Evolutionary conservation across 2,329 filamentous ascomycete genomes (phyloP).

Genomic region (Pseudocercospora vitis): DNA sequence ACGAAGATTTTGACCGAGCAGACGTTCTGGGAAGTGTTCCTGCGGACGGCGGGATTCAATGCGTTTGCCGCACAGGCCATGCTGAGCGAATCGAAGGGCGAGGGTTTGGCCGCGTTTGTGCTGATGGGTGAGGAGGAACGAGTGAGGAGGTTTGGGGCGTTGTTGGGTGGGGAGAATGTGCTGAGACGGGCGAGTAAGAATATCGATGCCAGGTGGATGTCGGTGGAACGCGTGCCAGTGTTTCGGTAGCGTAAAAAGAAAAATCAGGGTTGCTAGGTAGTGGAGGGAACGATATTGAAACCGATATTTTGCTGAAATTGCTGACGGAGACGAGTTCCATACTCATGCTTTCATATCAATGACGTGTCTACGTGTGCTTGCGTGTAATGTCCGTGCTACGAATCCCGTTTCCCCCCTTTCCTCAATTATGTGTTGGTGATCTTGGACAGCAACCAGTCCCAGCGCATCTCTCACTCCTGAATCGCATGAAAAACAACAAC

Average conservation of each 20-base stretch:
- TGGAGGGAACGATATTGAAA: background rate
- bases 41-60: slow-evolving; percentile 67
- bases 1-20: slow-evolving; percentile 47
- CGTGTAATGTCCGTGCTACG: background rate
- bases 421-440: too few relatives aligned
- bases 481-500: too few relatives aligned
- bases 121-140: slow-evolving; percentile 56
- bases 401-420: too few relatives aligned
- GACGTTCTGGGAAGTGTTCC: slow-evolving; percentile 66
- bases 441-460: too few relatives aligned
- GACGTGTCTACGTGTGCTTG: background rate
- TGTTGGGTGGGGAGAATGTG: slow-evolving; percentile 58
- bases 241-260: too few relatives aligned
- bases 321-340: too few relatives aligned
- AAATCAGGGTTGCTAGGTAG: too few relatives aligned
- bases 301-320: background rate
- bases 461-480: too few relatives aligned
- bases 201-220: slow-evolving; percentile 48
- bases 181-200: slow-evolving; percentile 53
- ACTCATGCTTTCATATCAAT: slow-evolving; percentile 1
- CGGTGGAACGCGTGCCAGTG: slow-evolving; percentile 5
- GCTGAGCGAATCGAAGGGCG: slow-evolving; percentile 48
- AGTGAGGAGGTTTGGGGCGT: slow-evolving; percentile 48
- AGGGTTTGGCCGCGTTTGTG: slow-evolving; percentile 54
- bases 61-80: slow-evolving; percentile 69